Base-by-base conservation (phyloP, 352 stramenopile species). In the Globisporangium ultimum region DNA sequence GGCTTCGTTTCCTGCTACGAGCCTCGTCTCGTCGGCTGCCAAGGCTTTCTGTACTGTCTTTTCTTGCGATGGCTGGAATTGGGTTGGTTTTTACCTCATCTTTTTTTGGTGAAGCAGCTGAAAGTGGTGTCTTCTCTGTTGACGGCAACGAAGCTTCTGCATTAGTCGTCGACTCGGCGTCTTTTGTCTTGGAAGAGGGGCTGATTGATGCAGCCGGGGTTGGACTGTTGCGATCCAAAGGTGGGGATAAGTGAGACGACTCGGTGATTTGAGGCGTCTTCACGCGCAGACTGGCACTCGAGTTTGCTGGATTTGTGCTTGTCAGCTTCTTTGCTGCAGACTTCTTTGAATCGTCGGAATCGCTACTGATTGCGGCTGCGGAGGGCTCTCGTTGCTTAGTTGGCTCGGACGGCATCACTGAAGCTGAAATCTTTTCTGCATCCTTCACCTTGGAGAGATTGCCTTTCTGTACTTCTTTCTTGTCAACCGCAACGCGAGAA, bases 241-340 rank as follows among this genome's bases (percentile, higher is more conserved):
- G 70, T 48, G 76, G 76, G 10, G 76, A 85, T 53, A 85, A 66
- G 12, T 85, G 76, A 21, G 76, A 85, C 40, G 64, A 72, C 57
- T 79, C 72, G 11, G 64, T 63, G 28, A 72, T 72, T 51, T 64
- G 58, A 28, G 72, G 70, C 13, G 72, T 82, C 55, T 82, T 81
- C 20, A 84, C 75, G 52, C 75, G 72, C 49, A 84, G 48, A 48
- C 61, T n/a, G 64, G 63, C 28, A 57, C 56, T 22, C 34, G 46
- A 21, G 13, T 41, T 22, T 15, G 46, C 20, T 4, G 43, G 46
- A 41, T 17, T 28, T 21, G 38, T 41, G 10, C 17, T 64, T 4
- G 32, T 20, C 9, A n/a, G 8, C 5, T 47, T 55, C 22, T 20
- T 24, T 36, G 9, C 34, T 34, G 14, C 7, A 9, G 45, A 18